Evolutionary conservation across 345 rosid species (phyloP).

Genomic region (Microthlaspi erraticum): DNA sequence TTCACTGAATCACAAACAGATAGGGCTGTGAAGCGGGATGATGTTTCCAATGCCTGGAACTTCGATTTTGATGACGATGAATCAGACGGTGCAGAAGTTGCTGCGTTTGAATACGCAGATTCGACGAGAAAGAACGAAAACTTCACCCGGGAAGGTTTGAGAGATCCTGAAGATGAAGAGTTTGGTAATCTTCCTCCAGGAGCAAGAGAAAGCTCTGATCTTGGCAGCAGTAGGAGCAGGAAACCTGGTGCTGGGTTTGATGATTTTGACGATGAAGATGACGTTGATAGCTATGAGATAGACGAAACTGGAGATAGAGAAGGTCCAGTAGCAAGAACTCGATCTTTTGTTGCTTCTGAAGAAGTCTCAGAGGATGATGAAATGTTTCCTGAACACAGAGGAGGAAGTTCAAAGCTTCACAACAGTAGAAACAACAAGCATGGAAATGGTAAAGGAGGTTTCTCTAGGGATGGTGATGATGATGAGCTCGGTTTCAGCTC

Average conservation of each 20-base stretch:
- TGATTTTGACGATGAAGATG: constrained; percentile 95
- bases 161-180: constrained; percentile 51
- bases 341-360: constrained; percentile 39
- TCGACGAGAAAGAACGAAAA: constrained; percentile 50
- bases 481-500: constrained; percentile 56
- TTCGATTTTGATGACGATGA: constrained; percentile 96
- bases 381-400: constrained; percentile 47
- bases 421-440: constrained; percentile 49
- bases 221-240: constrained; percentile 38
- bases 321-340: constrained; percentile 36
- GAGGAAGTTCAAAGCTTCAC: constrained; percentile 40
- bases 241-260: constrained; percentile 72
- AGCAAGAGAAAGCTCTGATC: constrained; percentile 54
- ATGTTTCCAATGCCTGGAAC: constrained; percentile 92
- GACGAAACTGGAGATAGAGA: constrained; percentile 53
- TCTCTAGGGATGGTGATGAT: constrained; percentile 49
- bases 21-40: constrained; percentile 52
- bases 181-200: constrained; percentile 43
- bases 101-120: constrained; percentile 88
- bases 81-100: constrained; percentile 98
- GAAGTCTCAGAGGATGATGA: constrained; percentile 56
- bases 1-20: constrained; percentile 53
- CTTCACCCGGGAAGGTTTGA: constrained; percentile 46
- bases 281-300: constrained; percentile 85
- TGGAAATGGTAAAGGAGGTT: constrained; percentile 38